These are phyloP conservation scores for Leishmania gerbilli DNA, from an alignment of 208 protist genomes.

Conservation along the genomic window DNA sequence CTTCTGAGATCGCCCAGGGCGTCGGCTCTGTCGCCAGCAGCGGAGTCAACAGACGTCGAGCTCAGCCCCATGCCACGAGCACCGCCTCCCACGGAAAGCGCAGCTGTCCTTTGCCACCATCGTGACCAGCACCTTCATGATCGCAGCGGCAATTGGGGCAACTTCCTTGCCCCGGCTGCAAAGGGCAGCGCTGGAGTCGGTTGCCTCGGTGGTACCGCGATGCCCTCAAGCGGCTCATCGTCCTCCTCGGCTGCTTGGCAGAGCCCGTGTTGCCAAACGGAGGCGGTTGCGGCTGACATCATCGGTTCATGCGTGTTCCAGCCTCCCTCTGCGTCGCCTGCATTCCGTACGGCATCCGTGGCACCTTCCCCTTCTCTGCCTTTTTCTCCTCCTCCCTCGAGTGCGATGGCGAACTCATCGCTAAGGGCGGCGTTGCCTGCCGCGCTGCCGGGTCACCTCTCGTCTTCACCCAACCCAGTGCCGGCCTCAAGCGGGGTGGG, in stretches of 20 bases:
- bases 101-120: not conserved
- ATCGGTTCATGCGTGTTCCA: not conserved
- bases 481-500: not conserved
- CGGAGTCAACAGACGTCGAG: not conserved
- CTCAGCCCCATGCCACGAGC: not conserved
- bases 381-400: not conserved
- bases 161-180: not conserved
- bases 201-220: not conserved
- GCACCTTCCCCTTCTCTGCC: not conserved
- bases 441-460: not conserved
- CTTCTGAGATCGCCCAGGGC: not conserved
- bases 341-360: not conserved
- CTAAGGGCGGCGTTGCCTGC: not conserved
- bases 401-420: not conserved
- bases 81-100: not conserved
- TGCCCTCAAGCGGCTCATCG: not conserved
- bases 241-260: not conserved
- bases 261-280: not conserved
- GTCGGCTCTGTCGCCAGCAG: not conserved
- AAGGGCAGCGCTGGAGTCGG: not conserved
- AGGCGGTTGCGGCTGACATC: not conserved
- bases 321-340: not conserved
- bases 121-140: not conserved
- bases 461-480: not conserved
- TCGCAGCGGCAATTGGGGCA: not conserved